Evolutionary conservation across 495 filamentous ascomycete species (phyloP).

Genomic region (Wilcoxina mikolae): DNA sequence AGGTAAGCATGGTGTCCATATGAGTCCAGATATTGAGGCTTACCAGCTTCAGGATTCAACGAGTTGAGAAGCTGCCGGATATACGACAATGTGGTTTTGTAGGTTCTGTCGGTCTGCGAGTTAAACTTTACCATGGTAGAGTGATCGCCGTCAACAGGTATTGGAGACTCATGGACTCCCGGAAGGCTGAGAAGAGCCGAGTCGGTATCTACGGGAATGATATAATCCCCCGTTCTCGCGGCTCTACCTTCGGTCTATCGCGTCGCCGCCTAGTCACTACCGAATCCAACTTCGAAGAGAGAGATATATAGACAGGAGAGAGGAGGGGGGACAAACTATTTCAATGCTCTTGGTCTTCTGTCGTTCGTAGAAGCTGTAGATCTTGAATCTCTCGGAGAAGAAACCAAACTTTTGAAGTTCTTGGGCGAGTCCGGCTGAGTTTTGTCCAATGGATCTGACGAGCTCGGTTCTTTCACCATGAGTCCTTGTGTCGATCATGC

Average conservation of each 20-base stretch:
- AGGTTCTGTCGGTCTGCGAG: neutral
- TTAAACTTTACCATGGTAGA: constrained; percentile 11
- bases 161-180: neutral
- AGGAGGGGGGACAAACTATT: neutral
- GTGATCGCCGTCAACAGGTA: constrained; percentile 6
- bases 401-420: neutral
- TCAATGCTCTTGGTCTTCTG: constrained; percentile 3
- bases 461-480: neutral
- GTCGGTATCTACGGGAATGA: neutral
- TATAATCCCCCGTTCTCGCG: neutral
- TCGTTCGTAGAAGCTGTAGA: constrained; percentile 4
- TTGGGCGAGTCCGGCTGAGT: neutral
- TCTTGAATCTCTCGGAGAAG: constrained; percentile 1
- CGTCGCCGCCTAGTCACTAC: neutral
- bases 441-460: neutral
- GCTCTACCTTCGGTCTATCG: neutral
- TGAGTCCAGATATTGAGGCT: neutral
- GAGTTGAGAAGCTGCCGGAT: neutral
- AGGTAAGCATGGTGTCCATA: neutral
- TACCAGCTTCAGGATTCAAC: neutral
- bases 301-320: neutral
- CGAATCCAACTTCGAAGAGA: neutral
- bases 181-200: constrained; percentile 1
- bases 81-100: constrained; percentile 1
- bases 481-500: constrained; percentile 5